These are phyloP conservation scores for Tolypocladium album DNA, from an alignment of 2,329 filamentous ascomycete species.

Conservation along the genomic window DNA sequence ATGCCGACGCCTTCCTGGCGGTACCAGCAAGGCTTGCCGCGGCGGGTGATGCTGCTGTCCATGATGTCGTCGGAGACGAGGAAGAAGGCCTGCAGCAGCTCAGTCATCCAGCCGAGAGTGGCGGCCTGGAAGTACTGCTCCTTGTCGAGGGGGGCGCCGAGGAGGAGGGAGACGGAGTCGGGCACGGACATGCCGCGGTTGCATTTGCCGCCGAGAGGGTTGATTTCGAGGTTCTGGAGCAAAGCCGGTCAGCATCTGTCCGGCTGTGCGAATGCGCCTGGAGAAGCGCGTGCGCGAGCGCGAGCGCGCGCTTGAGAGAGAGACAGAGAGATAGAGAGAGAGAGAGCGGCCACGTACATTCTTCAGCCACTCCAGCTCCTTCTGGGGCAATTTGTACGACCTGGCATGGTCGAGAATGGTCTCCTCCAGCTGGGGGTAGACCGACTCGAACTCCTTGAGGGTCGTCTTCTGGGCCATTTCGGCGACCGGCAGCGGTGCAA, in stretches of 20 bases:
- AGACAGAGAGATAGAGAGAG: no score
- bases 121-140: slow-evolving; percentile 84
- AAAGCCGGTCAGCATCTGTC: slow-evolving; percentile 31
- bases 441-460: slow-evolving; percentile 75
- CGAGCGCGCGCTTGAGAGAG: no score
- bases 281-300: background rate
- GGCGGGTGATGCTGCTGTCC: slow-evolving; percentile 90
- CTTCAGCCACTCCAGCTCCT: slow-evolving; percentile 79
- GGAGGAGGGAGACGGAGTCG: slow-evolving; percentile 75
- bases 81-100: slow-evolving; percentile 98
- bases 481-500: slow-evolving; percentile 1
- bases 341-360: slow-evolving; percentile 38
- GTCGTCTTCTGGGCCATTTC: slow-evolving; percentile 62
- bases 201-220: slow-evolving; percentile 90
- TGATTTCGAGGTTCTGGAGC: slow-evolving; percentile 65
- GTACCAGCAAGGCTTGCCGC: slow-evolving; percentile 95
- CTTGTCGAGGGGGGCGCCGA: slow-evolving; percentile 57
- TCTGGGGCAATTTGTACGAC: slow-evolving; percentile 71
- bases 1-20: slow-evolving; percentile 79
- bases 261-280: background rate
- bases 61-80: slow-evolving; percentile 98
- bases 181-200: slow-evolving; percentile 98
- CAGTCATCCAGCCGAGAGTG: slow-evolving; percentile 91
- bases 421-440: slow-evolving; percentile 79
- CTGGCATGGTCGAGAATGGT: slow-evolving; percentile 70